Evolutionary conservation across 148 eudicot genomes (phyloP), one percentile per base, ranked within the genome.

Genomic region (Amaranthus hypochondriacus): DNA sequence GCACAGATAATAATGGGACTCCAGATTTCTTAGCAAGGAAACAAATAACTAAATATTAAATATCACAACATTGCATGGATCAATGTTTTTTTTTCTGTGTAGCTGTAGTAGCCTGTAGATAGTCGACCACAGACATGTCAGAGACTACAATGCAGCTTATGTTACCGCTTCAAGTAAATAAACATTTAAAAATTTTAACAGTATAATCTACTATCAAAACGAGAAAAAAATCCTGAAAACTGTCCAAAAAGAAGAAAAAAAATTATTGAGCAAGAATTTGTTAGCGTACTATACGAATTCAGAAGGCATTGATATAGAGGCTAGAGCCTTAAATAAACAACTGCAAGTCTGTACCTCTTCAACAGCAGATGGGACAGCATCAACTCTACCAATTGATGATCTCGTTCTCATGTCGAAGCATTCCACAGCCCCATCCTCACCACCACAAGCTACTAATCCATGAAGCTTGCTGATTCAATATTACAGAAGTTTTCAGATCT

Each of bases 401-500:
- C 86, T 86, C 11, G 73, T 74, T 80, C 98, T 89, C 90, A 83
- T 83, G 80, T 95, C 98, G 90, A 95, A 95, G 84, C 97, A 95
- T 87, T 95, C 98, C 49, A 95, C 88, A 67, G 92, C 92, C 46
- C 98, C 98, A 72, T 95, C 98, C 73, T 95, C 97, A 48, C 98
- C 98, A 75, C 98, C 98, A 82, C 92, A 84, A 78, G 98, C 98
- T 75, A 95, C 92, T 84, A 92, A 83, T 51, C 96, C 97, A 64
- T 95, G 98, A 75, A 85, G 73, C 80, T 87, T 92, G 84, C 98
- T 95, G 87, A 82, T 76, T 64, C 14, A 14, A 70, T 65, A 50
- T 68, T 13, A 21, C 71, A 60, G 73, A 58, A 21, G 18, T 21
- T 48, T 59, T 62, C 73, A 83, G 47, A 15, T 10, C 18, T 52